Percentiles rank a stretch among this genome's conserved stretches.
phyloP scores from a whole-genome alignment of 192 early-diverging fungal species.

The Linnemannia zychae region DNA sequence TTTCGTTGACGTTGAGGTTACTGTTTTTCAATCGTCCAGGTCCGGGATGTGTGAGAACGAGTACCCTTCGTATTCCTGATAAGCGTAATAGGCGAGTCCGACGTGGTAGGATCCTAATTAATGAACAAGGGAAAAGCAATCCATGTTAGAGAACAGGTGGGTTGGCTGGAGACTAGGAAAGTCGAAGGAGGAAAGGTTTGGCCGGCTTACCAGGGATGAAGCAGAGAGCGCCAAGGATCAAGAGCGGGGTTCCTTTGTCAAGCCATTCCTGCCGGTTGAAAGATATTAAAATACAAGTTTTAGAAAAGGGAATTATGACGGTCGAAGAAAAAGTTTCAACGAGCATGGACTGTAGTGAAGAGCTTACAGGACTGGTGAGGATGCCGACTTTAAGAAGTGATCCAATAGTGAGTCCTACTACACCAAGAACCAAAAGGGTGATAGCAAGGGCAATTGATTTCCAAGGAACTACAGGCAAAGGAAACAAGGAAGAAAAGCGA shows the following conservation, averaged over 20 bases:
- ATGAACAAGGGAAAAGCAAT: not conserved
- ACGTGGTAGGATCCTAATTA: slow-evolving; percentile 66
- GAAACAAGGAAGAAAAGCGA: not conserved
- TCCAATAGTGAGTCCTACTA: slow-evolving; percentile 62
- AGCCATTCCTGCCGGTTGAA: slow-evolving; percentile 59
- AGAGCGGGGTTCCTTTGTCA: slow-evolving; percentile 65
- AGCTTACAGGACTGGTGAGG: slow-evolving; percentile 61
- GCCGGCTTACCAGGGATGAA: slow-evolving; percentile 67
- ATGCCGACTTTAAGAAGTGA: slow-evolving; percentile 64
- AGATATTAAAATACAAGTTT: not conserved
- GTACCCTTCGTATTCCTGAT: slow-evolving; percentile 66
- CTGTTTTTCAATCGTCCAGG: slow-evolving; percentile 41
- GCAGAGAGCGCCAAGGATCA: slow-evolving; percentile 68
- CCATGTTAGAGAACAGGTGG: not conserved
- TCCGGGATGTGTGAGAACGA: slow-evolving; percentile 65
- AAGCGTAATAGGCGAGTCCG: slow-evolving; percentile 70
- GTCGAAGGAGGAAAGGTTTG: not conserved
- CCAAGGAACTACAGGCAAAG: slow-evolving; percentile 64
- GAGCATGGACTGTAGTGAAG: not conserved
- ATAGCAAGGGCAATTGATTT: slow-evolving; percentile 65
- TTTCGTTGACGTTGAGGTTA: not conserved
- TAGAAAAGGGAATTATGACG: not conserved
- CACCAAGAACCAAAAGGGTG: slow-evolving; percentile 60
- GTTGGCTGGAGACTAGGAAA: not conserved
- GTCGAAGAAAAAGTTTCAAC: not conserved